phyloP scores from a whole-genome alignment of 2,329 filamentous ascomycete genomes.

The Botrytis galanthina region DNA sequence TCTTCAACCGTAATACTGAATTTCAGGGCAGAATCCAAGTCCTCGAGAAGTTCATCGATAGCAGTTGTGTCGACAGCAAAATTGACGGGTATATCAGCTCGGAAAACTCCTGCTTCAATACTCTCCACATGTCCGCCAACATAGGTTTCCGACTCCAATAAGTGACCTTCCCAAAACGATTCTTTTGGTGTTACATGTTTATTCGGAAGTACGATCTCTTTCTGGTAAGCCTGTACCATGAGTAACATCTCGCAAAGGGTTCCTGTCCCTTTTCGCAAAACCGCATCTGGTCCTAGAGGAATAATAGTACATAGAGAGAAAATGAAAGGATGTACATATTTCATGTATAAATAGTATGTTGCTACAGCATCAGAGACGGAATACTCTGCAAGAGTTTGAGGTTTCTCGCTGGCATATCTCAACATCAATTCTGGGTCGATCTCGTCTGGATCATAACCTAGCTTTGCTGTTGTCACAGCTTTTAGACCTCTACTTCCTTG shows the following conservation, averaged over 20 bases:
- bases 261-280: conserved; percentile 90
- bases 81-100: conserved; percentile 91
- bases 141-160: conserved; percentile 96
- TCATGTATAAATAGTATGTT: conserved; percentile 99
- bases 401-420: conserved; percentile 81
- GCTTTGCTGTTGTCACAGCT: conserved; percentile 94
- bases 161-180: conserved; percentile 92
- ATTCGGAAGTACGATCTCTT: conserved; percentile 90
- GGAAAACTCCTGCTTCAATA: conserved; percentile 97
- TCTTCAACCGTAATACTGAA: conserved; percentile 86
- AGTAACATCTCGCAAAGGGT: conserved; percentile 99
- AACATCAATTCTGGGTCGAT: conserved; percentile 98
- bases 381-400: conserved; percentile 93
- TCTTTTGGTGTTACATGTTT: conserved; percentile 91
- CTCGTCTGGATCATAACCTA: conserved; percentile 97
- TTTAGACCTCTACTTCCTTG: conserved; percentile 97
- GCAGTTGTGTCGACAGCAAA: conserved; percentile 88
- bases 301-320: conserved; percentile 98
- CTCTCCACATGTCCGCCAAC: conserved; percentile 98
- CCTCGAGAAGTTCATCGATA: conserved; percentile 81
- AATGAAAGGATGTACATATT: conserved; percentile 99
- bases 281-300: conserved; percentile 88
- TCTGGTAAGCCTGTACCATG: conserved; percentile 96
- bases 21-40: conserved; percentile 83
- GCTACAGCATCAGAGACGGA: conserved; percentile 98